Evolutionary conservation across 306 rosid genomes (phyloP), one percentile per base, ranked within the genome.

Genomic region (Senna siamea): DNA sequence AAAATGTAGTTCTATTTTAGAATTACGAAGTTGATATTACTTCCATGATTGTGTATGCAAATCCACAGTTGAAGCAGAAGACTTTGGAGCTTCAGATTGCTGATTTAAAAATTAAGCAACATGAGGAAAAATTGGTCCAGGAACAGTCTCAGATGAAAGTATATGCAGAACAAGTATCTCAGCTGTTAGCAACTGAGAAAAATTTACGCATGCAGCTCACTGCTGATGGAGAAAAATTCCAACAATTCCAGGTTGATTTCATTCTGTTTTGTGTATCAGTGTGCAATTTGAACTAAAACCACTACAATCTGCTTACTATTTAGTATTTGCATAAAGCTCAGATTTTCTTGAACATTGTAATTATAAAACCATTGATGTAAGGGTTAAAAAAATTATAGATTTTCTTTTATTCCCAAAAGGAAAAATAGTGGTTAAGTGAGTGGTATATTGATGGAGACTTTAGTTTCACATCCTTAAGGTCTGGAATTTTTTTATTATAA

Each of bases 121-220:
- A 86, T 70, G 97, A 87, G 85, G 98, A 93, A 84, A 91, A 88
- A 81, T 60, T 81, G 80, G 71, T 77, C 57, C 97, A 93, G 78
- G 98, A 91, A 78, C 90, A 91, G 79, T 82, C 96, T 66, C 97
- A 88, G 85, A 93, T 89, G 76, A 93, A 88, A 79, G 11, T 88
- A 87, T 91, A 91, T 87, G 98, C 92, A 7, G 97, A 93, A 76
- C 97, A 93, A 78, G 89, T 93, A 58, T 88, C 97, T 79, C 97
- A 88, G 53, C 79, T 91, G 79, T 81, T 89, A 78, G 75, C 91
- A 65, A 93, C 94, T 15, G 98, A 93, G 81, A 93, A 87, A 85
- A 87, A 81, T 78, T 86, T 93, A 77, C 94, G 90, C 56, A 64
- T 84, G 72, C 97, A 91, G 82, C 84, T 89, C 81, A 85, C 97